Percentiles rank a stretch among this genome's conserved stretches.
Evolutionary conservation across 1,139 yeast species (phyloP).

Genomic region (Meyerozyma sp.): DNA sequence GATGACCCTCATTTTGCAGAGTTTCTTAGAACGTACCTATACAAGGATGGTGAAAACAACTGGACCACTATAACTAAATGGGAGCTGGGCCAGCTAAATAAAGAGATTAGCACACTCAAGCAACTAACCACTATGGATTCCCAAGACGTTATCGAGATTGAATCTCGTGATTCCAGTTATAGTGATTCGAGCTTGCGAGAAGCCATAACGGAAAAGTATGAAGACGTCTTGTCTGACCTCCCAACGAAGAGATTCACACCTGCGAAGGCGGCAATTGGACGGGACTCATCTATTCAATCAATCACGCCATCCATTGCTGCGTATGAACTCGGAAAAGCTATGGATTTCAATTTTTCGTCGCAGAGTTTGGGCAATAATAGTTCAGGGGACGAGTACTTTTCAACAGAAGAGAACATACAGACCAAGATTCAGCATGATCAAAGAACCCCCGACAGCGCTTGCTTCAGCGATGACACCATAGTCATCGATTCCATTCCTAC

Average conservation of each 20-base stretch:
- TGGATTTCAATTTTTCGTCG: slow-evolving; percentile 4
- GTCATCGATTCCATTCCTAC: neutral
- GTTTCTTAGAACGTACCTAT: neutral
- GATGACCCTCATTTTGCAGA: neutral
- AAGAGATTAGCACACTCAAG: slow-evolving; percentile 16
- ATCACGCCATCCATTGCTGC: neutral
- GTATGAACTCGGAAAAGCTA: slow-evolving; percentile 5
- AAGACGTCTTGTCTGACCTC: neutral
- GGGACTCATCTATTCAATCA: neutral
- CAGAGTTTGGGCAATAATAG: slow-evolving; percentile 6
- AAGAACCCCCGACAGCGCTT: neutral
- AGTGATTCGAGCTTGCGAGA: neutral
- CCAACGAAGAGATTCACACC: neutral
- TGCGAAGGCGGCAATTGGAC: neutral
- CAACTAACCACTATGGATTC: slow-evolving; percentile 14
- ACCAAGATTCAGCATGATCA: neutral
- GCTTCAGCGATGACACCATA: neutral
- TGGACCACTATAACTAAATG: neutral
- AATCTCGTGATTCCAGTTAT: neutral
- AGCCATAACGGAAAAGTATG: neutral
- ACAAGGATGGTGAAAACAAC: slow-evolving; percentile 2
- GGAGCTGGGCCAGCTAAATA: slow-evolving; percentile 9
- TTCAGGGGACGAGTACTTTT: slow-evolving; percentile 30
- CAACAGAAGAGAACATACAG: slow-evolving; percentile 22
- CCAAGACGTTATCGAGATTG: slow-evolving; percentile 9